Evolutionary conservation across 805 yeast species (phyloP).

Genomic region (Hanseniaspora singularis): DNA sequence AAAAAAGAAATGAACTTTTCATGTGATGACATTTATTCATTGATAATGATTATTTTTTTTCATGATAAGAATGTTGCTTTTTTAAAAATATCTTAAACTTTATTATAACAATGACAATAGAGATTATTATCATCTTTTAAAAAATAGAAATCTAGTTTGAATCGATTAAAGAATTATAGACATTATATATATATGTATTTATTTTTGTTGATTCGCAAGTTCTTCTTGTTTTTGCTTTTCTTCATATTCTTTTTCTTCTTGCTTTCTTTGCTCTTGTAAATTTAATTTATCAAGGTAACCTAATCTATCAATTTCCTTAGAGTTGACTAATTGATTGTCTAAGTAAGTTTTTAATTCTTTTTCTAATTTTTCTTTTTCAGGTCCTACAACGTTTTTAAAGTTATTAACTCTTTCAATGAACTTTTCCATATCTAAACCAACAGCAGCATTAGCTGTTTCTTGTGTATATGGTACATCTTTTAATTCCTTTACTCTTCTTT

Average conservation of each 20-base stretch:
- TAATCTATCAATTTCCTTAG: conserved; percentile 26
- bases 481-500: conserved; percentile 69
- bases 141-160: too few species aligned
- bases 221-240: not conserved
- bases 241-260: conserved; percentile 15
- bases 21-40: too few species aligned
- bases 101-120: too few species aligned
- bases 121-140: too few species aligned
- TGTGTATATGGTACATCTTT: conserved; percentile 72
- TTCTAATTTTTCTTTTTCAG: conserved; percentile 37
- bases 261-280: conserved; percentile 9
- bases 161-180: too few species aligned
- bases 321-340: conserved; percentile 22
- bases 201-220: not conserved
- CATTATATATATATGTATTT: too few species aligned
- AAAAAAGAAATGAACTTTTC: too few species aligned
- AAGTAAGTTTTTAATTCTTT: conserved; percentile 26
- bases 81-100: too few species aligned
- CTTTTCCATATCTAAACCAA: conserved; percentile 61
- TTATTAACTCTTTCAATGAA: conserved; percentile 53
- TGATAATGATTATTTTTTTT: too few species aligned
- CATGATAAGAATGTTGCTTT: too few species aligned
- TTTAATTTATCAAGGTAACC: conserved; percentile 22
- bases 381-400: conserved; percentile 41
- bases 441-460: conserved; percentile 83